Conservation (phyloP, 2,329 filamentous ascomycete species). For the Sphaerostilbella broomeana region DNA sequence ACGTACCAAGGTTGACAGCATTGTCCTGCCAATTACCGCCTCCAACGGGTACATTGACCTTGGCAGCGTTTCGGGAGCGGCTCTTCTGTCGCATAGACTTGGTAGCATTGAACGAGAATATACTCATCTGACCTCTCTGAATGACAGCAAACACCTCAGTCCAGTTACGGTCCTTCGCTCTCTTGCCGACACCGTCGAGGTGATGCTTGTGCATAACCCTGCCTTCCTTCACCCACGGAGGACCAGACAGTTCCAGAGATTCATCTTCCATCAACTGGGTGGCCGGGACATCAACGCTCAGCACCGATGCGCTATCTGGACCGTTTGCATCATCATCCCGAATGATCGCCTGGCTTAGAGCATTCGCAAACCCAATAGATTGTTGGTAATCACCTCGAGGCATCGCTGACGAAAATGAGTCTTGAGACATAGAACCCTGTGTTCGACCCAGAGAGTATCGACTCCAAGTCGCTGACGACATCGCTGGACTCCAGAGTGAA, state of each 20-base stretch:
- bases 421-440: constrained; percentile 84
- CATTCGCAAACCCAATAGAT: constrained; percentile 95
- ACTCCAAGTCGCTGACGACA: constrained; percentile 91
- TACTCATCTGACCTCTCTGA: constrained; percentile 85
- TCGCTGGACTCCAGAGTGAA: constrained; percentile 80
- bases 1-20: constrained; percentile 80
- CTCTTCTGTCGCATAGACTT: constrained; percentile 67
- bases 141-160: constrained; percentile 92
- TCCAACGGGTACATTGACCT: constrained; percentile 63
- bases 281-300: constrained; percentile 51
- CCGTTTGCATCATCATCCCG: constrained; percentile 68
- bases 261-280: constrained; percentile 80
- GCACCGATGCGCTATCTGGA: constrained; percentile 41
- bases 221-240: constrained; percentile 98
- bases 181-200: constrained; percentile 82
- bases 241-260: constrained; percentile 79
- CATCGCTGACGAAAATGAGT: constrained; percentile 75
- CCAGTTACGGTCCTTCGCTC: constrained; percentile 92
- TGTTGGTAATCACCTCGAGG: constrained; percentile 82
- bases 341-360: constrained; percentile 92
- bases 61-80: constrained; percentile 45
- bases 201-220: constrained; percentile 96
- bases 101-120: constrained; percentile 86
- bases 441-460: constrained; percentile 88
- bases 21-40: constrained; percentile 99